A percentile compares a stretch with the other conserved stretches of the same genome.
Conservation (phyloP, 1,139 yeast genomes). For the Chernovozyma sophiae-reginae region DNA sequence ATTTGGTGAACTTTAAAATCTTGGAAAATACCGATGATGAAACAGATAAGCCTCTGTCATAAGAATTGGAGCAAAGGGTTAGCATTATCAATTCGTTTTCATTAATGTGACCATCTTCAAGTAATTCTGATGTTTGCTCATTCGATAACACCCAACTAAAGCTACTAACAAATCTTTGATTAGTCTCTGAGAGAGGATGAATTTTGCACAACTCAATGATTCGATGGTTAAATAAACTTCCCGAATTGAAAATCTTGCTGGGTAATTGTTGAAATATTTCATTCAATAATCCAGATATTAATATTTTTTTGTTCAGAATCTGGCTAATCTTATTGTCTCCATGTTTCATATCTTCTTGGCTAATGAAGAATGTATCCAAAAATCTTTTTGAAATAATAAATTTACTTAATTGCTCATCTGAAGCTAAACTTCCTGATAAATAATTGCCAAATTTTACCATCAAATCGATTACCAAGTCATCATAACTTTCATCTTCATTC, state of each 20-base stretch:
- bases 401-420: constrained; percentile 6
- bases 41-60: constrained; percentile 7
- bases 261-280: constrained; percentile 36
- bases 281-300: constrained; percentile 28
- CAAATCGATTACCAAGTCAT: constrained; percentile 16
- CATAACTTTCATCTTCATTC: constrained; percentile 12
- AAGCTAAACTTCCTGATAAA: constrained; percentile 16
- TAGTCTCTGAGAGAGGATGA: constrained; percentile 6
- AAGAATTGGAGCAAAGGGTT: constrained; percentile 5
- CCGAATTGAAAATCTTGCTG: constrained; percentile 8
- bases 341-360: neutral
- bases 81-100: constrained; percentile 3
- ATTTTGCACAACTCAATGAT: constrained; percentile 13
- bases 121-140: constrained; percentile 11
- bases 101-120: neutral
- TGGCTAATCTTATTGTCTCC: neutral
- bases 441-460: constrained; percentile 42
- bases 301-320: constrained; percentile 14
- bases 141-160: constrained; percentile 24
- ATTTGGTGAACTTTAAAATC: neutral
- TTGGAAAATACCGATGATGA: constrained; percentile 4
- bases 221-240: constrained; percentile 10
- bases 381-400: constrained; percentile 17
- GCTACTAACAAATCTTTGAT: constrained; percentile 14
- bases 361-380: constrained; percentile 13